Conservation (phyloP, 345 rosid species). For the Schrenkiella parvula region DNA sequence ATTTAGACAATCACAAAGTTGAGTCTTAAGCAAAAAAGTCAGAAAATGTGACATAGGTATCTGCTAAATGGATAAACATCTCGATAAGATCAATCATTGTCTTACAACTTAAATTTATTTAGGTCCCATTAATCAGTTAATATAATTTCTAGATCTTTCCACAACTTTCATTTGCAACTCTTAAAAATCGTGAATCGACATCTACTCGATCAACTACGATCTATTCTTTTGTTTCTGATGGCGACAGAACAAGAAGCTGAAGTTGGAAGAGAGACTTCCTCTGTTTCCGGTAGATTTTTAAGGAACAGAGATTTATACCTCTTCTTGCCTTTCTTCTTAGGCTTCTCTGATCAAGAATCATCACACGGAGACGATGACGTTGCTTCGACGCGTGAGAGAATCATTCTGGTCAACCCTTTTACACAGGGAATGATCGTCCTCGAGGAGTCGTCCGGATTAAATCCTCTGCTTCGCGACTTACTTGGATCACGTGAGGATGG, state of each 20-base stretch:
- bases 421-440: conserved; percentile 65
- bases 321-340: conserved; percentile 40
- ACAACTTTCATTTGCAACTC: conserved; percentile 28
- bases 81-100: conserved; percentile 22
- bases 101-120: background rate
- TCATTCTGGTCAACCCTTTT: conserved; percentile 61
- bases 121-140: background rate
- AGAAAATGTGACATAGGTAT: conserved; percentile 3
- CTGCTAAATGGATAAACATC: conserved; percentile 21
- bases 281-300: conserved; percentile 39
- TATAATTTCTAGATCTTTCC: conserved; percentile 52
- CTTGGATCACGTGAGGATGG: conserved; percentile 38
- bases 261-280: conserved; percentile 31
- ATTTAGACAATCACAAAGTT: background rate
- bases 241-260: conserved; percentile 35
- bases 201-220: background rate
- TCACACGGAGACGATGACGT: background rate
- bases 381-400: conserved; percentile 41
- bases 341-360: conserved; percentile 41
- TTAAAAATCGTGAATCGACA: conserved; percentile 2
- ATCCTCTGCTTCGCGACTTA: conserved; percentile 40
- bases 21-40: background rate
- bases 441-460: conserved; percentile 40
- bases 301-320: conserved; percentile 26
- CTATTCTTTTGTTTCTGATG: conserved; percentile 18